phyloP scores from a whole-genome alignment of 139 green algal species.

The Tetraselmis striata region DNA sequence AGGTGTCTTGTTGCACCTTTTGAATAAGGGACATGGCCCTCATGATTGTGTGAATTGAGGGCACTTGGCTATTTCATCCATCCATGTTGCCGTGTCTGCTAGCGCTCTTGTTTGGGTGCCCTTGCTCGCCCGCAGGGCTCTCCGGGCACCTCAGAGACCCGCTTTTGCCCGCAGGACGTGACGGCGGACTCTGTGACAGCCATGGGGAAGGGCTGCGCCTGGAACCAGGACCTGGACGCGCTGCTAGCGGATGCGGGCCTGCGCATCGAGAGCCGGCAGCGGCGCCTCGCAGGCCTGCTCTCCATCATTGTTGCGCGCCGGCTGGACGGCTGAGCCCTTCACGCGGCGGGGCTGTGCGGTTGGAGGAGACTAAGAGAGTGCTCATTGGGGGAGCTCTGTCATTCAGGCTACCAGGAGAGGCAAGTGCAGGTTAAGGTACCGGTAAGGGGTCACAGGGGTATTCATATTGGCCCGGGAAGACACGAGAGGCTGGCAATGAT shows the following conservation, averaged over 20 bases:
- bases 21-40: neutral
- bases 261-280: neutral
- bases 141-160: neutral
- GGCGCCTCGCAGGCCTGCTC: neutral
- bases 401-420: too few relatives aligned
- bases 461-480: too few relatives aligned
- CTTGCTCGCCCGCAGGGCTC: neutral
- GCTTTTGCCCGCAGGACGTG: conserved; percentile 30
- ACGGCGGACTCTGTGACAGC: conserved; percentile 38
- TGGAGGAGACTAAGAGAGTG: too few relatives aligned
- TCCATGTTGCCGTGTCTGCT: neutral
- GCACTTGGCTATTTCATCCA: too few relatives aligned
- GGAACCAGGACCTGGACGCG: conserved; percentile 22
- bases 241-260: conserved; percentile 7
- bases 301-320: neutral
- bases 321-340: too few relatives aligned
- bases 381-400: too few relatives aligned
- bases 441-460: too few relatives aligned
- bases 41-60: neutral
- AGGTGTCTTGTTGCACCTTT: too few relatives aligned
- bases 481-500: too few relatives aligned
- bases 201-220: conserved; percentile 57
- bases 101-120: neutral
- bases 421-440: too few relatives aligned
- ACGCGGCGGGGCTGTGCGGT: too few relatives aligned